Evolutionary conservation across 495 filamentous ascomycete genomes (phyloP), one percentile per base, ranked within the genome.

Genomic region (Aspergillus ellipticus): DNA sequence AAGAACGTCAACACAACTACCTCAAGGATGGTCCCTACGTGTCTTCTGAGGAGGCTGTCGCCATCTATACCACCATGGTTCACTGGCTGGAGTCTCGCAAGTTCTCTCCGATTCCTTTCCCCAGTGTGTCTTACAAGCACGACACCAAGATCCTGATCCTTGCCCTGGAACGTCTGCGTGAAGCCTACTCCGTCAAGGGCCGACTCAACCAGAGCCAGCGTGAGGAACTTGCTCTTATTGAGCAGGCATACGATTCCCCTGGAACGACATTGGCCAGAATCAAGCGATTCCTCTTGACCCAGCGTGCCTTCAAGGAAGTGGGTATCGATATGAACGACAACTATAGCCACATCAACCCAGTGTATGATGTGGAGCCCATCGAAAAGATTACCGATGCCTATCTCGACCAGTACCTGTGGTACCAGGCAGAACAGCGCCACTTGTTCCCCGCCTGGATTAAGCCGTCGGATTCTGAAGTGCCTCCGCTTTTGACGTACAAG

Each of bases 271-370:
- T 99, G 41, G 93, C 96, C 24, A 80, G 95, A 58, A 99, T 99
- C 74, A 99, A 99, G 79, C 89, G 95, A 49, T 97, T 97, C 78
- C 79, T 99, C 21, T 82, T 99, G 48, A 99, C 95, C 1, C 92
- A 97, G 68, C 83, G 95, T 66, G 95, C 95, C 1, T 99, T 99
- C 78, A 99, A 99, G 75, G 95, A 99, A 71, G 95, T 99, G 35
- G 93, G 94, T 43, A 97, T 99, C 54, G 95, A 99, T 65, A 99
- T 99, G 95, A 99, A 99, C 68, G 95, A 99, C 74, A 99, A 99
- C 64, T 99, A 99, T 70, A 96, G 87, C 75, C 90, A 89, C 29
- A 99, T 97, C 78, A 99, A 97, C 63, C 95, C 95, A 4, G 95
- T 99, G 24, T 99, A 97, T 63, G 95, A 99, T 65, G 92, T 99